Evolutionary conservation across 306 rosid genomes (phyloP).

Genomic region (Senna siamea): DNA sequence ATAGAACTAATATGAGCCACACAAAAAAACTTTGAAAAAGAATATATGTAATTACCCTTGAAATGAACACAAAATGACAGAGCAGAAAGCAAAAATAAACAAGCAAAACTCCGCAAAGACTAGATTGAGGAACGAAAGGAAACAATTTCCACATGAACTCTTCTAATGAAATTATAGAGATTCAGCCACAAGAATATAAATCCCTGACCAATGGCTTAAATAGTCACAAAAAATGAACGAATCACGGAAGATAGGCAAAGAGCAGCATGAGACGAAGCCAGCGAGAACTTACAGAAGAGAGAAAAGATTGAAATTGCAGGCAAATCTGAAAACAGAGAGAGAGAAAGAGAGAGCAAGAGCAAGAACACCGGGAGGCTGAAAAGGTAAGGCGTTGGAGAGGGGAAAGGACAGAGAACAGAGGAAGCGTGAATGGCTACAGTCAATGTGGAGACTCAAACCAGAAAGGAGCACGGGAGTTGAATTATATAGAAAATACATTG

Average conservation of each 20-base stretch:
- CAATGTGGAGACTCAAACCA: constrained; percentile 53
- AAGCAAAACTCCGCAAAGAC: neutral
- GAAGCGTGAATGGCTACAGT: constrained; percentile 62
- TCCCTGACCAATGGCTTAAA: no score
- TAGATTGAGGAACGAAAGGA: neutral
- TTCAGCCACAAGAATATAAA: no score
- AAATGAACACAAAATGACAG: neutral
- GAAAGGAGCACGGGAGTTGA: constrained; percentile 51
- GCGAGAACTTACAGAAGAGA: constrained; percentile 45
- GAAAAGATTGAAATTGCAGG: constrained; percentile 12
- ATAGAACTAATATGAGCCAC: neutral
- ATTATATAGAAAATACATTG: constrained; percentile 65
- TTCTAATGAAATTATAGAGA: neutral
- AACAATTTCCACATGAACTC: neutral
- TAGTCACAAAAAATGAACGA: neutral
- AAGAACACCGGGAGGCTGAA: no score
- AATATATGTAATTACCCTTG: neutral
- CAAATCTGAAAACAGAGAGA: constrained; percentile 22
- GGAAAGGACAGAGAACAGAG: constrained; percentile 29
- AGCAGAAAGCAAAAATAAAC: neutral
- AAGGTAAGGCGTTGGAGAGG: neutral
- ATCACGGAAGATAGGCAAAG: neutral
- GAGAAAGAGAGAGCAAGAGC: neutral
- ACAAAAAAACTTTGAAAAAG: neutral
- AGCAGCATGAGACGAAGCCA: neutral